Percentiles rank a stretch among this genome's conserved stretches.
Evolutionary conservation across 257 asterid genomes (phyloP).

Genomic region (Ajuga chamaepitys): DNA sequence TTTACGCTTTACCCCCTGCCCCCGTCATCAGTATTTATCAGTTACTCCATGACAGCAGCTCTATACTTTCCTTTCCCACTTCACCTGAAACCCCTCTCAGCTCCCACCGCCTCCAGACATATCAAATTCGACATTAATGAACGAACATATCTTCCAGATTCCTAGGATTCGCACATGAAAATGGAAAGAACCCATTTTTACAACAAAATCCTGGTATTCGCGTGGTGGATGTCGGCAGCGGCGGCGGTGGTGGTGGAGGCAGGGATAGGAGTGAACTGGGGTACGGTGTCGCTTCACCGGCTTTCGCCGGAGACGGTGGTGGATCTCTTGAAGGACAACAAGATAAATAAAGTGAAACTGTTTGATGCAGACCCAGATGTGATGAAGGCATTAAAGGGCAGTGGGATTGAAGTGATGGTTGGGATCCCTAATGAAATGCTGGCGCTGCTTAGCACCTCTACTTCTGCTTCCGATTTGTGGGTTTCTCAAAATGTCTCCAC

Average conservation of each 20-base stretch:
- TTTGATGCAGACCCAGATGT: conserved; percentile 73
- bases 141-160: not conserved
- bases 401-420: conserved; percentile 82
- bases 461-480: conserved; percentile 65
- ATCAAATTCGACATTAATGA: conserved; percentile 10
- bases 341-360: conserved; percentile 69
- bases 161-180: not conserved
- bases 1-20: conserved; percentile 3
- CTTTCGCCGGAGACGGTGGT: conserved; percentile 69
- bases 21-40: not conserved
- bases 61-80: not conserved
- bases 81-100: not conserved
- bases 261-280: conserved; percentile 92
- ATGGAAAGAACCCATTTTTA: conserved; percentile 21
- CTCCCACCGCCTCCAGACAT: conserved; percentile 6
- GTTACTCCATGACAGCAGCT: not conserved
- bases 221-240: conserved; percentile 12
- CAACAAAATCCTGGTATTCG: not conserved
- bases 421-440: conserved; percentile 90
- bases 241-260: conserved; percentile 41
- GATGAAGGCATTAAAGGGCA: conserved; percentile 61
- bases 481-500: conserved; percentile 76
- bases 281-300: conserved; percentile 64
- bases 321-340: conserved; percentile 63
- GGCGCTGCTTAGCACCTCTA: conserved; percentile 39